These are phyloP conservation scores for Alternaria arborescens DNA, from an alignment of 2,329 filamentous ascomycete species.

Conservation along the genomic window DNA sequence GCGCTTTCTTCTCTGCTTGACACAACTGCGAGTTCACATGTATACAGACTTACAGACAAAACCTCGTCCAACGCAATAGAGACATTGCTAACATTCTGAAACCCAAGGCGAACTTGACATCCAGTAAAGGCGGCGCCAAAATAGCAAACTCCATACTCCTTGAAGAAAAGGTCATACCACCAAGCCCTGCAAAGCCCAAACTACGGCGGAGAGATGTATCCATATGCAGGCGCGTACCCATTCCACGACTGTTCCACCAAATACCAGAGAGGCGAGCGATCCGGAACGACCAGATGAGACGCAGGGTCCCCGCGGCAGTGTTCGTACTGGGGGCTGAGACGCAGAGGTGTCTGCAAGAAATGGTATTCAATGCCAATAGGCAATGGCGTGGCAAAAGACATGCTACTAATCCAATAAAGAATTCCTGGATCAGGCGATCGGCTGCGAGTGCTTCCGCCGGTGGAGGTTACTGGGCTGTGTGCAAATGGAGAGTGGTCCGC, in stretches of 20 bases:
- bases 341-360: constrained; percentile 37
- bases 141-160: background rate
- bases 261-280: constrained; percentile 20
- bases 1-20: background rate
- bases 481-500: background rate
- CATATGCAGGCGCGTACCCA: background rate
- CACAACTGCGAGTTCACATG: background rate
- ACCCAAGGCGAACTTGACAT: too few relatives aligned
- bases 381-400: constrained; percentile 1
- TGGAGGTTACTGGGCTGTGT: constrained; percentile 5
- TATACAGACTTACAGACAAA: background rate
- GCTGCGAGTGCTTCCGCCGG: constrained; percentile 20
- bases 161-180: background rate
- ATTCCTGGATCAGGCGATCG: constrained; percentile 37
- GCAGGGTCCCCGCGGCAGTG: constrained; percentile 39
- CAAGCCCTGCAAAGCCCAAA: background rate
- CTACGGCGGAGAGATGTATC: constrained; percentile 7
- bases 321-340: constrained; percentile 41
- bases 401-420: constrained; percentile 19
- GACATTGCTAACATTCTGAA: background rate
- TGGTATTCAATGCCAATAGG: constrained; percentile 25
- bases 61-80: background rate
- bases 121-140: background rate
- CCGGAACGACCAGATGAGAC: constrained; percentile 31
- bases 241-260: constrained; percentile 7